Evolutionary conservation across 176 grass and related monocot species (phyloP), one percentile per base, ranked within the genome.

Genomic region (Pontederia crassipes): DNA sequence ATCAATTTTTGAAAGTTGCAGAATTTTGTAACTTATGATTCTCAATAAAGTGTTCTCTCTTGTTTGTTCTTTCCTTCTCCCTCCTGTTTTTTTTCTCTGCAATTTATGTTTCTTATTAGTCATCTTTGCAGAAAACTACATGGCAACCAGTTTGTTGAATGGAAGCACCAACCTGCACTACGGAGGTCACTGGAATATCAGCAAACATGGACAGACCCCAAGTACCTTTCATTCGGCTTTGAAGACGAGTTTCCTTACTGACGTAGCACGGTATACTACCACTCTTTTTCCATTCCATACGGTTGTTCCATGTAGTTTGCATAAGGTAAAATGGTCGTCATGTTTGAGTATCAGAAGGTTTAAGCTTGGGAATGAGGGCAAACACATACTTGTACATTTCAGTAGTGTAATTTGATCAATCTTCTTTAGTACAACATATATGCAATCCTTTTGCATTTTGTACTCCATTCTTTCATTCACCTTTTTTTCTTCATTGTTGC

Each of bases 151-250:
- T 68, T 69, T 81, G n/a, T 78, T 82, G 45, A 71, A 58, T 40
- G 83, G 83, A 2, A 80, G 79, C 59, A 74, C 61, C 9, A 77
- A 77, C 45, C 62, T 90, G 49, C 86, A 74, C 54, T 68, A 55
- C 51, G 62, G 35, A 46, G 74, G 52, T 50, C 61, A 27, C 46
- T 51, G 77, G 72, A 70, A 79, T 78, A 73, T 70, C 32, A 67
- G 73, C 12, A 87, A 78, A 74, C 62, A 78, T 78, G 40, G 73
- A 58, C 92, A 87, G 63, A 28, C 71, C 32, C 84, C 80, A 28
- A 76, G 77, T 53, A 0, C 69, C 5, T 66, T 79, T 57, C 69
- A 15, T 45, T 57, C 78, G 10, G 72, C 61, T 74, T 80, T 74
- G 62, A 85, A 66, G 49, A 80, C 57, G 57, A 62, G 80, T 62